Evolutionary conservation across 1,139 yeast species (phyloP).

Genomic region (Suhomyces taliae): DNA sequence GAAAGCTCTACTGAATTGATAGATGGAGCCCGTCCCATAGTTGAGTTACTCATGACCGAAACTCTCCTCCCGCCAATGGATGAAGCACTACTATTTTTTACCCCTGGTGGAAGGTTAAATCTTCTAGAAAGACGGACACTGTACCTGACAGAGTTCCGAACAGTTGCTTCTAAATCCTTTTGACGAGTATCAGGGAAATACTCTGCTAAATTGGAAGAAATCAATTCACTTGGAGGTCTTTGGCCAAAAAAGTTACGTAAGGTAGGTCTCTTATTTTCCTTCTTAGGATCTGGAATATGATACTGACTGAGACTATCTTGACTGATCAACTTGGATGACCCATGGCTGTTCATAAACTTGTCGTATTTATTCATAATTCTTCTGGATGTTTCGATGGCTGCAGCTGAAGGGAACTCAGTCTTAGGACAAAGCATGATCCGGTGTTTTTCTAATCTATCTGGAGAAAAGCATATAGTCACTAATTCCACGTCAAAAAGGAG

Average conservation of each 20-base stretch:
- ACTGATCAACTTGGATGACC: conserved; percentile 14
- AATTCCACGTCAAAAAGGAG: conserved; percentile 75
- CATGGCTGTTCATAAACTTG: conserved; percentile 17
- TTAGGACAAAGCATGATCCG: conserved; percentile 70
- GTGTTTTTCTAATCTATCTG: conserved; percentile 68
- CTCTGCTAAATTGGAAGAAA: conserved; percentile 85
- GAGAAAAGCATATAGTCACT: conserved; percentile 77
- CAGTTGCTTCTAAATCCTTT: conserved; percentile 72
- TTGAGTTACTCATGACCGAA: conserved; percentile 26
- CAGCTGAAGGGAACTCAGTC: conserved; percentile 62
- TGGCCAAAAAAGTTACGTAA: conserved; percentile 74
- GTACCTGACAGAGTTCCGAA: conserved; percentile 78
- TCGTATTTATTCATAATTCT: conserved; percentile 38
- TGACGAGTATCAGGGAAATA: conserved; percentile 87
- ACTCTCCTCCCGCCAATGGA: conserved; percentile 23
- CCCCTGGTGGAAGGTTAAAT: conserved; percentile 26
- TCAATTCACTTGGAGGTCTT: conserved; percentile 90
- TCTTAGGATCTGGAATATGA: conserved; percentile 26
- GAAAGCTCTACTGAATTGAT: conserved; percentile 23
- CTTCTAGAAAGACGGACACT: conserved; percentile 60
- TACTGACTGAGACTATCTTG: conserved; percentile 22
- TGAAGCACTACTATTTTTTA: conserved; percentile 21
- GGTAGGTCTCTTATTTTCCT: conserved; percentile 17
- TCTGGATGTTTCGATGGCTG: conserved; percentile 68
- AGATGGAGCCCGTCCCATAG: conserved; percentile 22